Evolutionary conservation across 345 rosid genomes (phyloP).

Genomic region (Eucalyptus dawsonii): DNA sequence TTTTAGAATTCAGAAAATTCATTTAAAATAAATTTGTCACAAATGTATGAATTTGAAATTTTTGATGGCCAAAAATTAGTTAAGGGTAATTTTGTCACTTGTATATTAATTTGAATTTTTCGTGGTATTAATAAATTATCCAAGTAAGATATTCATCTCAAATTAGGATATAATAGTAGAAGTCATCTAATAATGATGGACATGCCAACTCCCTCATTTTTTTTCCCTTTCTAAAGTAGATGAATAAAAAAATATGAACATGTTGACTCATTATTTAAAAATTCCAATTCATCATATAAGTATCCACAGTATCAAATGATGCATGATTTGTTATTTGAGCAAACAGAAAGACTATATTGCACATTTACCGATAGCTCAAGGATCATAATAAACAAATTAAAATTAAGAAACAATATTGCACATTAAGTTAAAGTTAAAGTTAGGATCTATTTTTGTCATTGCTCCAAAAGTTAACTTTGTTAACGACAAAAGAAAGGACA

Average conservation of each 20-base stretch:
- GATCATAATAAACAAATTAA: neutral
- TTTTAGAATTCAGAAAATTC: too few relatives aligned
- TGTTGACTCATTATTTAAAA: neutral
- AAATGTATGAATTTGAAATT: too few relatives aligned
- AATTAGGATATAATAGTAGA: neutral
- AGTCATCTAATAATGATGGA: neutral
- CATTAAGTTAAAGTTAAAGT: too few relatives aligned
- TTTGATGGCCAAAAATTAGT: too few relatives aligned
- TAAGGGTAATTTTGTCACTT: rapidly evolving
- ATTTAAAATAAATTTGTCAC: too few relatives aligned
- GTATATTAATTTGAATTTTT: too few relatives aligned
- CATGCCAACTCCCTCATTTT: neutral
- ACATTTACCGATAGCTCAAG: neutral
- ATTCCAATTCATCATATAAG: neutral
- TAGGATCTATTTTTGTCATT: too few relatives aligned
- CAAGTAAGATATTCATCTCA: neutral
- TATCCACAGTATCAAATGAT: neutral
- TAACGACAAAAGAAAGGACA: neutral
- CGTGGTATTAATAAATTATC: neutral
- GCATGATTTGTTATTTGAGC: neutral
- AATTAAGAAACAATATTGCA: rapidly evolving
- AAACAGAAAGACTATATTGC: too few relatives aligned
- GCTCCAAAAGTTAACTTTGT: too few relatives aligned
- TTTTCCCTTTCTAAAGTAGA: neutral
- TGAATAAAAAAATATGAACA: neutral